phyloP scores from a whole-genome alignment of 139 green algal genomes.

The Raphidocelis subcapitata region DNA sequence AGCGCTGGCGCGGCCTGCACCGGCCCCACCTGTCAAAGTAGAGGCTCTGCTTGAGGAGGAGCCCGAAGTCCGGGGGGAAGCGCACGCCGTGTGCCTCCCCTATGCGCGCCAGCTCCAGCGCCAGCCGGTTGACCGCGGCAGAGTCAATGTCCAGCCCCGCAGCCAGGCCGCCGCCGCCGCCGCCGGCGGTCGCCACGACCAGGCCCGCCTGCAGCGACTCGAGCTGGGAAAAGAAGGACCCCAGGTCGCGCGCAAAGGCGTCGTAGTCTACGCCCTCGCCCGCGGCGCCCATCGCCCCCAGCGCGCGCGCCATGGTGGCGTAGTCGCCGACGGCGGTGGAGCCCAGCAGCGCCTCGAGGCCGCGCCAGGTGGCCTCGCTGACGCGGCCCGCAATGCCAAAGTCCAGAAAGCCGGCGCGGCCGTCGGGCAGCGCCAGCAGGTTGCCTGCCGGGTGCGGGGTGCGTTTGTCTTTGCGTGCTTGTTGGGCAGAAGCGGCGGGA shows the following conservation, averaged over 20 bases:
- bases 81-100: conserved; percentile 88
- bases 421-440: conserved; percentile 85
- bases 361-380: conserved; percentile 62
- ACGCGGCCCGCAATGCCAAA: conserved; percentile 96
- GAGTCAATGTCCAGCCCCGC: conserved; percentile 77
- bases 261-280: conserved; percentile 57
- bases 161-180: conserved; percentile 18
- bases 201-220: conserved; percentile 63
- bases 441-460: conserved; percentile 86
- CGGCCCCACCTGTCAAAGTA: conserved; percentile 87
- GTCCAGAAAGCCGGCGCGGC: conserved; percentile 85
- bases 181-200: conserved; percentile 36
- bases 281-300: conserved; percentile 57
- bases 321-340: conserved; percentile 68
- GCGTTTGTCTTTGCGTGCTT: too few species aligned
- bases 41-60: conserved; percentile 96
- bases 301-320: conserved; percentile 67
- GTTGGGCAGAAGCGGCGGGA: too few species aligned
- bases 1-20: not conserved
- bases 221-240: conserved; percentile 65
- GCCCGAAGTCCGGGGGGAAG: conserved; percentile 50
- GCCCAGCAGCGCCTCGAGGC: conserved; percentile 75
- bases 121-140: conserved; percentile 77
- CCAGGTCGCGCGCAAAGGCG: conserved; percentile 52
- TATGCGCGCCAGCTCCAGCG: conserved; percentile 82